These are phyloP conservation scores for Kwoniella shandongensis DNA, from an alignment of 768 basidiomycete species.

Conservation along the genomic window DNA sequence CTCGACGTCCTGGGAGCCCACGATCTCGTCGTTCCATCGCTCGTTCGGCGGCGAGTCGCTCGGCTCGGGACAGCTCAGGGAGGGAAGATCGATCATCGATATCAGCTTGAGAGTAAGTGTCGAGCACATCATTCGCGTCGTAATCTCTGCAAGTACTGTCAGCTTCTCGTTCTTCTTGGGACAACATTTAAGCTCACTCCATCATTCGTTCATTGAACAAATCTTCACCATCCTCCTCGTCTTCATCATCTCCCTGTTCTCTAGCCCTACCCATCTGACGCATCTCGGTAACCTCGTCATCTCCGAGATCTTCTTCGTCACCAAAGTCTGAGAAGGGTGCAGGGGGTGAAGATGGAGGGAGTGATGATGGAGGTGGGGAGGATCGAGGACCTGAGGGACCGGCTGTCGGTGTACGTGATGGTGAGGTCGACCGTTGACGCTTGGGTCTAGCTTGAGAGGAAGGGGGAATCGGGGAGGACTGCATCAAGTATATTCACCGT, in stretches of 20 bases:
- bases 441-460: slow-evolving; percentile 48
- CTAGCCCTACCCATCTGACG: slow-evolving; percentile 41
- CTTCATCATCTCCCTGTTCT: slow-evolving; percentile 65
- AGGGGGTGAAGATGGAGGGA: slow-evolving; percentile 83
- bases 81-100: slow-evolving; percentile 66
- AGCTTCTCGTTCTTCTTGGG: not conserved
- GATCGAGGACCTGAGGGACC: slow-evolving; percentile 47
- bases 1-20: slow-evolving; percentile 69
- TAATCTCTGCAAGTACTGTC: slow-evolving; percentile 64
- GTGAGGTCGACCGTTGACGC: slow-evolving; percentile 35
- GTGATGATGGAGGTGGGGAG: slow-evolving; percentile 61
- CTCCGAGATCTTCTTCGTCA: slow-evolving; percentile 68
- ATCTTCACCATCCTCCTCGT: slow-evolving; percentile 89
- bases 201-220: slow-evolving; percentile 76
- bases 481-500: slow-evolving; percentile 1
- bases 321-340: slow-evolving; percentile 83
- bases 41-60: slow-evolving; percentile 70
- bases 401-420: slow-evolving; percentile 29
- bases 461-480: slow-evolving; percentile 46
- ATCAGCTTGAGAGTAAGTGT: slow-evolving; percentile 81
- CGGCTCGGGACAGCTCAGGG: slow-evolving; percentile 45
- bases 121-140: slow-evolving; percentile 73
- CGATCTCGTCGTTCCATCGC: slow-evolving; percentile 88
- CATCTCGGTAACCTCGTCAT: slow-evolving; percentile 52
- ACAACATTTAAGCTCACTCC: slow-evolving; percentile 60